Base-by-base conservation (phyloP, 2,329 filamentous ascomycete species). In the Fusarium gaditjirri region DNA sequence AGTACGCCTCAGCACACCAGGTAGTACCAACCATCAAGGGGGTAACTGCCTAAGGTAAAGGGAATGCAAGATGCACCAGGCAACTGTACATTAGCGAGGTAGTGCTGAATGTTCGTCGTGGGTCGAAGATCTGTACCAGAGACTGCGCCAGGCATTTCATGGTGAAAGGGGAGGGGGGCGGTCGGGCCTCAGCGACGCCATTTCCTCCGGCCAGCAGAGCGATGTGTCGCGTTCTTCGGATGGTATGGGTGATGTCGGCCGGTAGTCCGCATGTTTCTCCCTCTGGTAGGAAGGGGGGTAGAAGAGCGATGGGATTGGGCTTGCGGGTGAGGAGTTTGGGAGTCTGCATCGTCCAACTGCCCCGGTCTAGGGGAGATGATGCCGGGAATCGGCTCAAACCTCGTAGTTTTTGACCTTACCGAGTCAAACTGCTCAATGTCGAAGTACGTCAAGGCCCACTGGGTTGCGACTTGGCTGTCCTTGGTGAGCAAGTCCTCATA, bases 401-500 rank as follows among this genome's bases (percentile, higher is more conserved):
- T 9, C 21, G 17, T 49, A n/a, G 25, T 23, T 6, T 27, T 41
- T 21, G 39, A n/a, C 41, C 35, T n/a, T 6, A 17, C 53, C 1
- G 23, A 9, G 10, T 50, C 27, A 36, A 68, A 68, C 10, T 68
- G 21, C 27, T 59, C 29, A 21, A 68, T 59, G 5, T 31, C 36
- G 27, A 68, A 68, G 53, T 44, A 55, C 8, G 23, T 31, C 10
- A 68, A 33, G 36, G 60, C 64, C 64, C 64, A 65, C 14, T 65
- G 35, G 38, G 56, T 46, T 10, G 66, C 50, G 25, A 41, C 12
- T 4, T 19, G 2, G 21, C 52, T 53, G 16, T 62, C 6, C 9
- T 13, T 35, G 3, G 63, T 66, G 31, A 67, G n/a, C 4, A 55
- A n/a, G n/a, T 23, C 4, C 4, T 27, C 5, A 13, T 63, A 31